Base-by-base conservation (phyloP, 2,329 filamentous ascomycete species). In the Penicillium sp. region DNA sequence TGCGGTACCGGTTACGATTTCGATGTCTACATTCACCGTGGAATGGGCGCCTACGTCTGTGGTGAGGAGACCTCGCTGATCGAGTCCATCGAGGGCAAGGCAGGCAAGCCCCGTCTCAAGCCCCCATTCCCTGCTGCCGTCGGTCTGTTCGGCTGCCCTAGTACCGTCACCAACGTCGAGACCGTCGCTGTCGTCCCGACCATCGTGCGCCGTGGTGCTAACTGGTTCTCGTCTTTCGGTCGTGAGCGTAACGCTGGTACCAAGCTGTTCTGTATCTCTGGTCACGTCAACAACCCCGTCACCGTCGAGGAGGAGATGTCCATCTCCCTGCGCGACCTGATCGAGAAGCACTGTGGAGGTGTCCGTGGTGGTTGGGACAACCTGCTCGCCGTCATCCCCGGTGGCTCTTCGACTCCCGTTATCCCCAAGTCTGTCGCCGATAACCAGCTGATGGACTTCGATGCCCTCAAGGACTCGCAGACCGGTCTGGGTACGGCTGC, bases 251-350 rank as follows among this genome's bases (percentile, higher is more conserved):
- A 99, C 81, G 85, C 92, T 69, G 95, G 95, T 70, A 99, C 95
- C 64, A 99, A 99, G 84, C 89, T 99, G 43, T 99, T 90, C 83
- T 97, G 93, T 70, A 98, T 99, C 75, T 98, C 93, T 54, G 95
- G 95, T 27, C 92, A 98, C 77, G 95, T 99, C 81, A 99, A 99
- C 85, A 96, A 98, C 82, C 95, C 95, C 54, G 92, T 87, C 77
- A 98, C 95, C 1, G 95, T 99, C 60, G 95, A 99, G 78, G 95
- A 99, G 81, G 95, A 99, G 81, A 99, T 99, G 95, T 96, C 91
- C 52, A 99, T 99, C 67, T 90, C 95, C 44, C 86, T 99, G 59
- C 89, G 91, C 45, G 95, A 99, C 78, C 87, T 99, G 62, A 98
- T 99, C 69, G 95, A 99, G 63, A 95, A 92, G 81, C 95, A 99